Percentiles rank a stretch among this genome's conserved stretches.
Evolutionary conservation across 345 rosid genomes (phyloP).

Genomic region (Populus simonii): DNA sequence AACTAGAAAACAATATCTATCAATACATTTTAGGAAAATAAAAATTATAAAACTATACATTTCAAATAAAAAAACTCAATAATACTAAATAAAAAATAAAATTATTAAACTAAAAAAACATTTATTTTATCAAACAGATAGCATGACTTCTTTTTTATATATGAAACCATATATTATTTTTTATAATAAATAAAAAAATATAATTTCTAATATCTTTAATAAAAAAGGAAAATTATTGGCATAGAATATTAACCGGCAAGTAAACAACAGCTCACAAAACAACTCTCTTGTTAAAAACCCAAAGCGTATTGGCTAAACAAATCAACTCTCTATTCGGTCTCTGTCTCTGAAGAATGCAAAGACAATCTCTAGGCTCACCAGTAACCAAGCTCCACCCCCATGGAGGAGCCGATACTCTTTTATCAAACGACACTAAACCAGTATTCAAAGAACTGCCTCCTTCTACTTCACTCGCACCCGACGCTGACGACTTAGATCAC

Average conservation of each 20-base stretch:
- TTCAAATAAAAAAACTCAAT: no score
- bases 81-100: no score
- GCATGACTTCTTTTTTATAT: no score
- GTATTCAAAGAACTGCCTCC: constrained; percentile 5
- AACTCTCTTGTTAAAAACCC: background rate
- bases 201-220: no score
- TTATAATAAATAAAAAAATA: no score
- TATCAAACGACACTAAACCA: constrained; percentile 21
- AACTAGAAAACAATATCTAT: no score
- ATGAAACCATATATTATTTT: no score
- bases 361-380: constrained; percentile 86
- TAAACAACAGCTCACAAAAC: background rate
- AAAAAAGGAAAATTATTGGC: background rate
- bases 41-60: no score
- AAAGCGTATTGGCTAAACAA: background rate
- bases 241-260: background rate
- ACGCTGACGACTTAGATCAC: constrained; percentile 44
- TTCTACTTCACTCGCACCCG: constrained; percentile 24
- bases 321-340: constrained; percentile 9
- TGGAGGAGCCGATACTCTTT: constrained; percentile 41
- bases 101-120: no score
- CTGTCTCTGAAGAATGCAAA: constrained; percentile 60
- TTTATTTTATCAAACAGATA: no score
- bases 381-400: constrained; percentile 60
- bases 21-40: no score